Conservation (phyloP, 2,329 filamentous ascomycete genomes). For the Cladosporium sp. region DNA sequence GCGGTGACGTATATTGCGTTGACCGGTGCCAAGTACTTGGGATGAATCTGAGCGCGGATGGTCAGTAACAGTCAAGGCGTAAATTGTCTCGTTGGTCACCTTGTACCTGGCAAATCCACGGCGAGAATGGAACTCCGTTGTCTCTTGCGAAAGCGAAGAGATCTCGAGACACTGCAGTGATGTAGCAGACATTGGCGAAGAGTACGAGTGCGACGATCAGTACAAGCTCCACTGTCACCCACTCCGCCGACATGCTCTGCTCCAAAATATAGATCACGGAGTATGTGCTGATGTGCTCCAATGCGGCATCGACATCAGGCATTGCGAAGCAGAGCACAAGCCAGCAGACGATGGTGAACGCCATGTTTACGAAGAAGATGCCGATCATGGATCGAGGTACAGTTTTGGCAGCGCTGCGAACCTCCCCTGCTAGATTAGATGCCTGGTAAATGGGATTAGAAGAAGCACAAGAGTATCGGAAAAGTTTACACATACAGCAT, state of each 20-base stretch:
- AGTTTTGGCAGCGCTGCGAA: too few relatives aligned
- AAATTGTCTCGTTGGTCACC: too few relatives aligned
- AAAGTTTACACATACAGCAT: too few relatives aligned
- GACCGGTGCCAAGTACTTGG: constrained; percentile 28
- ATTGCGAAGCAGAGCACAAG: constrained; percentile 38
- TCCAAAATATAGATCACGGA: constrained; percentile 39
- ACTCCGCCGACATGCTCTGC: constrained; percentile 22
- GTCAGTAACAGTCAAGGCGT: too few relatives aligned
- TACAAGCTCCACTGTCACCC: constrained; percentile 20
- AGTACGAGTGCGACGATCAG: constrained; percentile 23
- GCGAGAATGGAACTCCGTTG: constrained; percentile 37
- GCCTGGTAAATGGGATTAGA: too few relatives aligned
- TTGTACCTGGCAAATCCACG: constrained; percentile 32
- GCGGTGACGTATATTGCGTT: constrained; percentile 29
- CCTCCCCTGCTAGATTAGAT: too few relatives aligned
- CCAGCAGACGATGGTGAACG: constrained; percentile 27
- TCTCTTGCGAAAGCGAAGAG: constrained; percentile 40
- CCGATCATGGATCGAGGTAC: too few relatives aligned
- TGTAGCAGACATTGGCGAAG: constrained; percentile 37
- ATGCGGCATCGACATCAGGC: constrained; percentile 33
- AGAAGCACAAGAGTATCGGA: too few relatives aligned
- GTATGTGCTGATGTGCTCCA: constrained; percentile 35
- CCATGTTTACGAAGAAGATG: too few relatives aligned
- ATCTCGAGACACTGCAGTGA: constrained; percentile 24
- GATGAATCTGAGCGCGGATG: constrained; percentile 24